These are phyloP conservation scores for Macrophomina pseudophaseolina DNA, from an alignment of 2,329 filamentous ascomycete genomes.

Conservation along the genomic window DNA sequence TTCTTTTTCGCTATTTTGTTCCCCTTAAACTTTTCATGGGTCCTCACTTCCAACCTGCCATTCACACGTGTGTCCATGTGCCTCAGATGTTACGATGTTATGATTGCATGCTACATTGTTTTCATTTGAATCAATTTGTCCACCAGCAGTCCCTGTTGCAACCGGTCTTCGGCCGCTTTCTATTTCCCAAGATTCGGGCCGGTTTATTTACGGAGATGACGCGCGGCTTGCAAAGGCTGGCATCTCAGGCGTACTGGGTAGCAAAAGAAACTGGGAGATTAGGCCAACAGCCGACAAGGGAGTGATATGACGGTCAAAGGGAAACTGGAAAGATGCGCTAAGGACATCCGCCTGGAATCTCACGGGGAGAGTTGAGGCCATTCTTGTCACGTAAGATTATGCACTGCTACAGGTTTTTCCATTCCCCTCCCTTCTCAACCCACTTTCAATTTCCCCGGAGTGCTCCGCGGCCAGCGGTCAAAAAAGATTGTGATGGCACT, in stretches of 20 bases:
- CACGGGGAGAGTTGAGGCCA: neutral
- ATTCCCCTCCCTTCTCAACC: constrained; percentile 13
- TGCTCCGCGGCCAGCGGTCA: neutral
- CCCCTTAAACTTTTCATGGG: neutral
- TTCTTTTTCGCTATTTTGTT: neutral
- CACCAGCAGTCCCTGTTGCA: neutral
- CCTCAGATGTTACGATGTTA: constrained; percentile 27
- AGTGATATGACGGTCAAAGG: neutral
- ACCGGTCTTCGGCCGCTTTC: constrained; percentile 5
- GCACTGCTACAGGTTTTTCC: constrained; percentile 1
- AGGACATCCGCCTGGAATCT: neutral
- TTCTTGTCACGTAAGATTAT: constrained; percentile 6
- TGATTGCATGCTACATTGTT: constrained; percentile 23
- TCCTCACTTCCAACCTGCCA: constrained; percentile 3
- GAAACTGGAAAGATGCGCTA: neutral
- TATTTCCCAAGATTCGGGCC: constrained; percentile 5
- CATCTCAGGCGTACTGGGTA: neutral
- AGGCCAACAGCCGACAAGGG: neutral
- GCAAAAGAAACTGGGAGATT: neutral
- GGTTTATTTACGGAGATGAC: neutral
- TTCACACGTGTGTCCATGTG: constrained; percentile 22
- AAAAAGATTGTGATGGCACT: constrained; percentile 4
- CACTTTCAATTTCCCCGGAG: neutral
- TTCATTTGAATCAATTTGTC: constrained; percentile 15
- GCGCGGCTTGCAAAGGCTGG: constrained; percentile 12